Conservation (phyloP, 169 alveolate genomes). For the Hepatocystis sp. region DNA sequence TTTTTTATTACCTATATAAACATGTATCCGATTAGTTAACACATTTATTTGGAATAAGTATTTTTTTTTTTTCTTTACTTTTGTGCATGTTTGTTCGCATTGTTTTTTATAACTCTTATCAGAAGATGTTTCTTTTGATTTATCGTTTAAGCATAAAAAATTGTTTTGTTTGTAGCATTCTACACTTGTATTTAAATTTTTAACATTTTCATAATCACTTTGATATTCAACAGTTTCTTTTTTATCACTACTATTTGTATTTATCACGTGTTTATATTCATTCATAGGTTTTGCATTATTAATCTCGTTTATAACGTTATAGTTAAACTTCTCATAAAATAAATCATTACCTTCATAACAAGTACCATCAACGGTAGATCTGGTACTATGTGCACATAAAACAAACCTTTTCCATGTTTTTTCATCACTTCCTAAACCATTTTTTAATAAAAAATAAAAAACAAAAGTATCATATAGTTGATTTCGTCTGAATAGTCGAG, state of each 20-base stretch:
- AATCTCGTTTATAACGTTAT: too few species aligned
- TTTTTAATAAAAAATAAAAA: slow-evolving; percentile 46
- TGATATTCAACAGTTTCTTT: too few species aligned
- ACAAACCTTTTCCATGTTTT: slow-evolving; percentile 59
- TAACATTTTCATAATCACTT: too few species aligned
- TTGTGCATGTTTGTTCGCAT: neutral
- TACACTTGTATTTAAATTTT: too few species aligned
- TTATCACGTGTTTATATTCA: too few species aligned
- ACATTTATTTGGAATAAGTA: slow-evolving; percentile 32
- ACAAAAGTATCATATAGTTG: slow-evolving; percentile 27
- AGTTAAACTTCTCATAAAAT: slow-evolving; percentile 25
- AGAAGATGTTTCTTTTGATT: too few species aligned
- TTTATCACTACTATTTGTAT: too few species aligned
- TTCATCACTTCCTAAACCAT: slow-evolving; percentile 55
- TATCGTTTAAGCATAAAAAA: too few species aligned
- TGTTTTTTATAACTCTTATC: too few species aligned
- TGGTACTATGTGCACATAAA: slow-evolving; percentile 38
- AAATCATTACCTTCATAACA: slow-evolving; percentile 12
- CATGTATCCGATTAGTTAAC: slow-evolving; percentile 55
- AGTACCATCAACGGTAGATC: slow-evolving; percentile 39
- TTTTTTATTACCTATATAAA: slow-evolving; percentile 19
- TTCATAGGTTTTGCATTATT: too few species aligned
- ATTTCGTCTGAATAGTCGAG: slow-evolving; percentile 45
- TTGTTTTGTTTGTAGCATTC: too few species aligned
- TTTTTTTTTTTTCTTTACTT: neutral